Evolutionary conservation across 1,139 yeast genomes (phyloP), one percentile per base, ranked within the genome.

Genomic region (Pichia sp.): DNA sequence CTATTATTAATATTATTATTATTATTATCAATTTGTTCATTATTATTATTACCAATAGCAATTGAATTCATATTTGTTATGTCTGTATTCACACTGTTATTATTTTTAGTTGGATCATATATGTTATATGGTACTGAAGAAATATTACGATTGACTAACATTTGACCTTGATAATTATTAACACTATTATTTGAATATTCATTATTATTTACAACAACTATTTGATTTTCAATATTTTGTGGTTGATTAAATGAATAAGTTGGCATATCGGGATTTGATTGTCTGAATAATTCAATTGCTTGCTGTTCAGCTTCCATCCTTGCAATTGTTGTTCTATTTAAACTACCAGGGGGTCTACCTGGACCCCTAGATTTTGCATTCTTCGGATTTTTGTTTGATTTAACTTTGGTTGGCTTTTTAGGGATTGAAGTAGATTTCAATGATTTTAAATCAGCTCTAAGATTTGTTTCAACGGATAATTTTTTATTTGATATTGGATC

Each of bases 261-360:
- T 4, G 47, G 47, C 12, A 42, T 37, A 30, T 45, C 48, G 9
- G 45, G 42, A 27, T 48, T 40, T 4, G 36, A 41, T 10, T 26
- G 35, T 35, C 24, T 40, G 23, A 48, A 48, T 9, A 41, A 11
- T 2, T 35, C 44, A 22, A 48, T 42, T 2, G 51, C 51, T 35
- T 45, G 45, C 23, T 42, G 45, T 39, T 48, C 50, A 2, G 47
- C 49, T 23, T 46, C 41, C 40, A 46, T 30, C 24, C 51, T 33
- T 6, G 45, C 47, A 32, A 48, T 43, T 2, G 51, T 48, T 3
- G 50, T 40, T 4, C 46, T 39, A 26, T 48, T 48, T 8, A 47
- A 12, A 25, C 46, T 40, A 10, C 51, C 50, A 6, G 47, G 47
- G 3, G 51, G 51, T 25, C 51, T 40, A n/a, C 51, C 51, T 1